Conservation (phyloP, 2,329 filamentous ascomycete species). For the Xylaria sp. region DNA sequence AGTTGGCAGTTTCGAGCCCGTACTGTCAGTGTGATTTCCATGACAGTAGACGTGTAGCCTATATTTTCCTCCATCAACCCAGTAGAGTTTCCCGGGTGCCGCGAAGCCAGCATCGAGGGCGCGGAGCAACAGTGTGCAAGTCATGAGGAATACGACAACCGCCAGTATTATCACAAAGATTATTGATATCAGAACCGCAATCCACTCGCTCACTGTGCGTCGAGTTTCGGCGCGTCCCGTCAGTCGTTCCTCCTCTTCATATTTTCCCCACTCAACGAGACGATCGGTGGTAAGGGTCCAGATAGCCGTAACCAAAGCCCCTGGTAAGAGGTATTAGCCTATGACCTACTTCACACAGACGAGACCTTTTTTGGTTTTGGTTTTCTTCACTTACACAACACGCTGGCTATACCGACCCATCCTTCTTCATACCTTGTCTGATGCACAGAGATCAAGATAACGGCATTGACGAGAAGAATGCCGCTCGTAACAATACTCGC, state of each 20-base stretch:
- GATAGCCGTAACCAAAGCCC: constrained; percentile 80
- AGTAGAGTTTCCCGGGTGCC: constrained; percentile 78
- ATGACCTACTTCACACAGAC: background rate
- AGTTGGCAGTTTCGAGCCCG: constrained; percentile 73
- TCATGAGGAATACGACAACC: constrained; percentile 77
- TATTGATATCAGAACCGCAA: constrained; percentile 79
- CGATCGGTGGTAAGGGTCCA: constrained; percentile 85
- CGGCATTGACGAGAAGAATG: constrained; percentile 77
- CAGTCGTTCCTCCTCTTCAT: constrained; percentile 89
- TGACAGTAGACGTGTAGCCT: constrained; percentile 86
- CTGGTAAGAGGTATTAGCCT: constrained; percentile 41
- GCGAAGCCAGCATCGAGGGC: constrained; percentile 79
- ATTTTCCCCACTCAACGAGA: constrained; percentile 90
- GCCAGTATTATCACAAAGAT: constrained; percentile 76
- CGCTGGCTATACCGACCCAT: constrained; percentile 88
- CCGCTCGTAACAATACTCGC: constrained; percentile 74
- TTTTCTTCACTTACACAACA: constrained; percentile 64
- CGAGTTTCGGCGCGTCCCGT: constrained; percentile 90
- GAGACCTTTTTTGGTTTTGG: background rate
- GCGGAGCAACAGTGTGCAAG: constrained; percentile 81
- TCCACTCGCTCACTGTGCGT: constrained; percentile 84
- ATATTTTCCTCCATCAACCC: constrained; percentile 86
- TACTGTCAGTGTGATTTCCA: constrained; percentile 71
- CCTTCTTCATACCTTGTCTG: constrained; percentile 84
- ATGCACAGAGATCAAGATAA: constrained; percentile 80